Evolutionary conservation across 371 early-diverging fungal genomes (phyloP).

Genomic region (Haplosporangium sp.): DNA sequence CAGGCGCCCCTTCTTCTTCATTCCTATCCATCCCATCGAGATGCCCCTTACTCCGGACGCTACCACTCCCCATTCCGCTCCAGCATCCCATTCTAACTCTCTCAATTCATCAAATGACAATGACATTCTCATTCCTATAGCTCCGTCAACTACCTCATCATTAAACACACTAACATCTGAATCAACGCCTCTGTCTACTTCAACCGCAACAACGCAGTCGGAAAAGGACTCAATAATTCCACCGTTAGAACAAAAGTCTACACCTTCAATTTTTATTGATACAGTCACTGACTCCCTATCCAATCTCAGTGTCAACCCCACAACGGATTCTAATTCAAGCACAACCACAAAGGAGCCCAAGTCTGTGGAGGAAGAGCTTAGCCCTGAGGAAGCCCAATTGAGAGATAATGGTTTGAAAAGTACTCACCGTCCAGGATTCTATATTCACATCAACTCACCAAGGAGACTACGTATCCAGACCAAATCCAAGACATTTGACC

Average conservation of each 20-base stretch:
- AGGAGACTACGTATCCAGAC: slow-evolving; percentile 48
- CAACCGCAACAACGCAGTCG: background rate
- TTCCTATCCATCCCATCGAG: background rate
- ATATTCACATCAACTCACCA: slow-evolving; percentile 35
- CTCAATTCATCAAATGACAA: background rate
- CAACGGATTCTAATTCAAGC: background rate
- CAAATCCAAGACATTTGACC: slow-evolving; percentile 40
- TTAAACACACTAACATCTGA: background rate
- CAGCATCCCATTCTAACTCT: background rate
- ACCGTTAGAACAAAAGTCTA: background rate
- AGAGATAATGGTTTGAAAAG: slow-evolving; percentile 42
- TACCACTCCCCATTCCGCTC: slow-evolving; percentile 10
- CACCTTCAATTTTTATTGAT: background rate
- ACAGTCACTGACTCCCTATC: slow-evolving; percentile 8
- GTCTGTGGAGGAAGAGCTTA: slow-evolving; percentile 31
- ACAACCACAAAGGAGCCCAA: slow-evolving; percentile 1
- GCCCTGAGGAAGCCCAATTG: slow-evolving; percentile 40
- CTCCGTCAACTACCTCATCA: background rate
- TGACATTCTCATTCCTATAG: background rate
- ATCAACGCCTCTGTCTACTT: background rate
- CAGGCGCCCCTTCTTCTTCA: background rate
- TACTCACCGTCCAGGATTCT: slow-evolving; percentile 55
- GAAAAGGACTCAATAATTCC: background rate
- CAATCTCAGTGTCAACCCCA: slow-evolving; percentile 9
- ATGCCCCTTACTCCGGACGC: slow-evolving; percentile 6